Percentiles rank a stretch among this genome's conserved stretches.
phyloP scores from a whole-genome alignment of 75 land plant genomes.

The Sequoiadendron giganteum region DNA sequence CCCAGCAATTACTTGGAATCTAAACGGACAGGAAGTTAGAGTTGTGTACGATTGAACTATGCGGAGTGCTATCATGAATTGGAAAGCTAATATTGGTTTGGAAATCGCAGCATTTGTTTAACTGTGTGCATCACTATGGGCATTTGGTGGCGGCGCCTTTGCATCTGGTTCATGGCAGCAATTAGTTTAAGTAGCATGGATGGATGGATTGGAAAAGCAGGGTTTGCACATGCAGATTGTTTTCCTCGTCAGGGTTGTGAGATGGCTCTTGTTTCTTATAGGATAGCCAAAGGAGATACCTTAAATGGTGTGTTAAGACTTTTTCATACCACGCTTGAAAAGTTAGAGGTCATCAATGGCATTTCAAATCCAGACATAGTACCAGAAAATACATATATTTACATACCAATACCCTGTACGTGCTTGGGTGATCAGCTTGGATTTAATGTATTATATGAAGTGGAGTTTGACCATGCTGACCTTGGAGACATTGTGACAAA shows the following conservation, averaged over 20 bases:
- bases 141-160: background rate
- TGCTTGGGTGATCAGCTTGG: slow-evolving; percentile 15
- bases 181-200: background rate
- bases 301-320: slow-evolving; percentile 6
- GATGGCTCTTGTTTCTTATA: slow-evolving; percentile 22
- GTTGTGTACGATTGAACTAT: background rate
- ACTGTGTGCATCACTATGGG: background rate
- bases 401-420: slow-evolving; percentile 27
- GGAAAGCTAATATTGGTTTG: background rate
- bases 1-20: background rate
- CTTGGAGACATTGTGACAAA: background rate
- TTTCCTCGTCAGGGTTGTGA: slow-evolving; percentile 21
- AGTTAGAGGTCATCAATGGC: slow-evolving; percentile 11
- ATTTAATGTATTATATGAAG: slow-evolving; percentile 11
- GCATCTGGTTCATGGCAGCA: background rate
- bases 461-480: background rate
- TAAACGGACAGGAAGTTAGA: background rate
- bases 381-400: background rate
- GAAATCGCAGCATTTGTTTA: background rate
- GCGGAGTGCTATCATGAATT: background rate
- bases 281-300: slow-evolving; percentile 15
- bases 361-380: slow-evolving; percentile 3
- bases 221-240: slow-evolving; percentile 13
- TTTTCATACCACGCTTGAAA: slow-evolving; percentile 14
- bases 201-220: background rate